A percentile compares a stretch with the other conserved stretches of the same genome.
phyloP scores from a whole-genome alignment of 805 yeast species.

The Yarrowia sp. region DNA sequence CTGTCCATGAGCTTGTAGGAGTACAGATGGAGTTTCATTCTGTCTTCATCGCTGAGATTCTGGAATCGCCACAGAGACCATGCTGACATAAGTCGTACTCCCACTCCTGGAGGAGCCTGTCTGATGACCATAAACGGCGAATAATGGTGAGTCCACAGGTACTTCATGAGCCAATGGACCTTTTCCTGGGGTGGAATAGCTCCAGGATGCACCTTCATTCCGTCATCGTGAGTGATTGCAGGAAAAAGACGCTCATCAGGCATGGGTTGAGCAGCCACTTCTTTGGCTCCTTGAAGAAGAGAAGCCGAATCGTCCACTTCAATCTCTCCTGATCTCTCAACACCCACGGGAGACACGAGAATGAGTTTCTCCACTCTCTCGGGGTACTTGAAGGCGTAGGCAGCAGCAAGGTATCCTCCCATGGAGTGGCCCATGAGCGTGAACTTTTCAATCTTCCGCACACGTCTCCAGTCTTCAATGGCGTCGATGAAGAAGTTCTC shows the following conservation, averaged over 20 bases:
- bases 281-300: slow-evolving; percentile 19
- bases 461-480: slow-evolving; percentile 65
- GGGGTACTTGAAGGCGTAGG: slow-evolving; percentile 70
- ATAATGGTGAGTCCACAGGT: slow-evolving; percentile 82
- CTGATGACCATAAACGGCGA: slow-evolving; percentile 85
- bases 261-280: slow-evolving; percentile 9
- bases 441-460: slow-evolving; percentile 59
- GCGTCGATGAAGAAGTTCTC: slow-evolving; percentile 73
- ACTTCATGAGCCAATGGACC: slow-evolving; percentile 75
- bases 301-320: slow-evolving; percentile 5
- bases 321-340: slow-evolving; percentile 51
- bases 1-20: slow-evolving; percentile 82
- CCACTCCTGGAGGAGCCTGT: slow-evolving; percentile 62
- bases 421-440: slow-evolving; percentile 84
- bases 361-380: slow-evolving; percentile 68
- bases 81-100: slow-evolving; percentile 70
- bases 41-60: slow-evolving; percentile 55
- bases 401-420: slow-evolving; percentile 84
- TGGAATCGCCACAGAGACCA: slow-evolving; percentile 88
- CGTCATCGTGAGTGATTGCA: slow-evolving; percentile 7
- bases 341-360: slow-evolving; percentile 92
- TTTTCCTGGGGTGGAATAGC: slow-evolving; percentile 47
- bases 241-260: slow-evolving; percentile 32
- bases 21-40: slow-evolving; percentile 70
- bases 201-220: slow-evolving; percentile 30